These are phyloP conservation scores for Aspergillus udagawae DNA, from an alignment of 2,329 filamentous ascomycete species.

Conservation along the genomic window DNA sequence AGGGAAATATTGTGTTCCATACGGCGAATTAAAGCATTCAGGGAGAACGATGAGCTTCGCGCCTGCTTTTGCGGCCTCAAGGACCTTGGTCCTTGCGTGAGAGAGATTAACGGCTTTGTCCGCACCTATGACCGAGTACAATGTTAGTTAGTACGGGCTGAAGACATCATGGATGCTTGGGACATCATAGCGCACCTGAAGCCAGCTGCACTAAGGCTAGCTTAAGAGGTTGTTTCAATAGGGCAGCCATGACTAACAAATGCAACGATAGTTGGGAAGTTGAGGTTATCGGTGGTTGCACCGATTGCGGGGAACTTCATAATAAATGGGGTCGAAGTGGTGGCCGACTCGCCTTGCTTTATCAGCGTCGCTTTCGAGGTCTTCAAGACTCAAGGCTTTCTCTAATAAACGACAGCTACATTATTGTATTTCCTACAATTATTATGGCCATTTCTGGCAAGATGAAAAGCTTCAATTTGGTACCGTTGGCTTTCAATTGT, in stretches of 20 bases:
- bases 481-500: too few relatives aligned
- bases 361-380: not conserved
- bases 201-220: conserved; percentile 79
- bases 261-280: not conserved
- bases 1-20: conserved; percentile 87
- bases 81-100: conserved; percentile 75
- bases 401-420: too few relatives aligned
- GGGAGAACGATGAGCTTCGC: conserved; percentile 87
- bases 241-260: conserved; percentile 42
- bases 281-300: not conserved
- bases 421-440: too few relatives aligned
- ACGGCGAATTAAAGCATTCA: conserved; percentile 98
- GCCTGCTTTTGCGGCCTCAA: conserved; percentile 70
- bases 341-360: not conserved
- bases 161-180: not conserved
- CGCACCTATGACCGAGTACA: conserved; percentile 45
- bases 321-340: not conserved
- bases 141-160: conserved; percentile 8
- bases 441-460: too few relatives aligned
- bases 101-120: conserved; percentile 83
- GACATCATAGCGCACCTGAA: conserved; percentile 48
- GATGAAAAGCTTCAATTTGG: too few relatives aligned
- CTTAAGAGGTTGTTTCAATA: conserved; percentile 74
- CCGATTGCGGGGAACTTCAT: conserved; percentile 1
- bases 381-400: too few relatives aligned